Evolutionary conservation across 1,139 yeast genomes (phyloP).

Genomic region (Yamadazyma kanchanaburiensis): DNA sequence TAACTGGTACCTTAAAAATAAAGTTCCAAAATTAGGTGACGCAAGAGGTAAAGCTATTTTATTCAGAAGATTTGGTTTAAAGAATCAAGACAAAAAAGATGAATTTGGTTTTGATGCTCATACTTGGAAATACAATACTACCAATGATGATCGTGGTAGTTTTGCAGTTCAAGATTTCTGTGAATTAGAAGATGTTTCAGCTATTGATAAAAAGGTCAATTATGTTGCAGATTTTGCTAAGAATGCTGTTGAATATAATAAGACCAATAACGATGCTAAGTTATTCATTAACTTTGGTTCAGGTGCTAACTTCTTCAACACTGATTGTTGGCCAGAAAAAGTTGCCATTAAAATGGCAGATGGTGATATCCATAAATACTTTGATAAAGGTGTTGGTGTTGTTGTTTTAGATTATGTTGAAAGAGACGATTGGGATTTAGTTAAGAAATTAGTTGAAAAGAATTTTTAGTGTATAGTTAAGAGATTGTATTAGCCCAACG

Average conservation of each 20-base stretch:
- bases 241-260: constrained; percentile 52
- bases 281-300: constrained; percentile 71
- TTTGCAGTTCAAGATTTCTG: constrained; percentile 75
- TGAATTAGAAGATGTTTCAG: constrained; percentile 53
- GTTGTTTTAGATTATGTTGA: constrained; percentile 71
- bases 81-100: constrained; percentile 37
- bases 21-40: constrained; percentile 58
- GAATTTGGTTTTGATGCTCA: constrained; percentile 68
- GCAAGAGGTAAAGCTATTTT: constrained; percentile 65
- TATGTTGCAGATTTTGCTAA: constrained; percentile 57
- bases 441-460: constrained; percentile 49
- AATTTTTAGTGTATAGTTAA: constrained; percentile 37
- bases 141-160: constrained; percentile 60
- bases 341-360: constrained; percentile 54
- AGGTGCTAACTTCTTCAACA: constrained; percentile 71
- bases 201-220: constrained; percentile 54
- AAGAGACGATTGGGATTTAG: constrained; percentile 56
- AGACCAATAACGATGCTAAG: constrained; percentile 46
- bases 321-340: constrained; percentile 71
- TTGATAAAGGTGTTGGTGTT: constrained; percentile 55
- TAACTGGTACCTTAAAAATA: constrained; percentile 59
- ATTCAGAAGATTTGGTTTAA: constrained; percentile 69
- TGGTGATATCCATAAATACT: constrained; percentile 46
- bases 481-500: background rate
- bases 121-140: constrained; percentile 65